Evolutionary conservation across 75 land plant species (phyloP).

Genomic region (Adiantum capillusveneris): DNA sequence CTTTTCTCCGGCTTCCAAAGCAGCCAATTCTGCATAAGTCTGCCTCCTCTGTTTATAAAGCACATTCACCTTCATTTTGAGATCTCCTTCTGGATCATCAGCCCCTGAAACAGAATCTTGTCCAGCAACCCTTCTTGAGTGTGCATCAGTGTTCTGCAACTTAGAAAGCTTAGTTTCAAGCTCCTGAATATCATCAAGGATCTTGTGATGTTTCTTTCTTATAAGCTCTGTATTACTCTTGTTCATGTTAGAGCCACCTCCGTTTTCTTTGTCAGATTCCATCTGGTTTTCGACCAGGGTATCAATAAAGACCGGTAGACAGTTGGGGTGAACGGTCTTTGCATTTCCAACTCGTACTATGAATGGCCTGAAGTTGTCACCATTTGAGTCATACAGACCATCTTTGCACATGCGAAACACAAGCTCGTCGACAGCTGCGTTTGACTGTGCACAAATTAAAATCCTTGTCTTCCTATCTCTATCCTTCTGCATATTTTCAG

Average conservation of each 20-base stretch:
- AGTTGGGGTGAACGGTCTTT: slow-evolving; percentile 81
- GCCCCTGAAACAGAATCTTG: slow-evolving; percentile 7
- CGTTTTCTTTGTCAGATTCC: slow-evolving; percentile 41
- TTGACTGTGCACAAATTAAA: slow-evolving; percentile 94
- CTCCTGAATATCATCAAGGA: slow-evolving; percentile 59
- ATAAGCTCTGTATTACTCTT: slow-evolving; percentile 13
- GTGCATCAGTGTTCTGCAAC: slow-evolving; percentile 10
- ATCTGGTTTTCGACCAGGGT: slow-evolving; percentile 74
- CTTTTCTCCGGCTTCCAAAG: slow-evolving; percentile 50
- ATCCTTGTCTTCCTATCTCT: slow-evolving; percentile 43
- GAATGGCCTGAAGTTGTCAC: slow-evolving; percentile 62
- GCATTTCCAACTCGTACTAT: slow-evolving; percentile 83
- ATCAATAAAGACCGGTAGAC: slow-evolving; percentile 85
- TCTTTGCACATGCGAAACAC: slow-evolving; percentile 63
- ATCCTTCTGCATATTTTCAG: slow-evolving; percentile 11
- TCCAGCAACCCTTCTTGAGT: not conserved
- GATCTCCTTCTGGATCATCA: slow-evolving; percentile 47
- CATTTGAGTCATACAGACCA: slow-evolving; percentile 65
- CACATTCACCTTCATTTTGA: slow-evolving; percentile 38
- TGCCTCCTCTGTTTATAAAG: slow-evolving; percentile 58
- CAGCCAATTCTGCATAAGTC: slow-evolving; percentile 51
- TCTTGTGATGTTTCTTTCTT: slow-evolving; percentile 59
- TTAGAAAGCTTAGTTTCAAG: slow-evolving; percentile 67
- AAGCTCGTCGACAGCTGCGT: slow-evolving; percentile 96
- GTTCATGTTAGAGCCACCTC: slow-evolving; percentile 22